Evolutionary conservation across 352 stramenopile genomes (phyloP).

Genomic region (Phytophthora pini): DNA sequence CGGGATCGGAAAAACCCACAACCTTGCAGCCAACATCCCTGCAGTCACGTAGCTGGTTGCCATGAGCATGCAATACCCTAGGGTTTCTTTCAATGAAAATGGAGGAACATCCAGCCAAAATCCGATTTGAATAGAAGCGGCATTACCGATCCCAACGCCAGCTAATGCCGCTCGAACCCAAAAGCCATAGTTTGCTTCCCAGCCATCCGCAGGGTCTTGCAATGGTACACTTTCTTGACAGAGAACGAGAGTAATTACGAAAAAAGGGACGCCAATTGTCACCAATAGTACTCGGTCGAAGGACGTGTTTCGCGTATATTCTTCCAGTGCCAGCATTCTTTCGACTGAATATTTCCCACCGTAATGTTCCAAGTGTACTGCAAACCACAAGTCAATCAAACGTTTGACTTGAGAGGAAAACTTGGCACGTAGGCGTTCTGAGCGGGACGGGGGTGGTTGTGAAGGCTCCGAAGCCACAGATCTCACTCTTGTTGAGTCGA

Average conservation of each 20-base stretch:
- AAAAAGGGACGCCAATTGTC: constrained; percentile 10
- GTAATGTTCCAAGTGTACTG: constrained; percentile 19
- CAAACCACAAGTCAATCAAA: constrained; percentile 8
- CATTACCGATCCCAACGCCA: constrained; percentile 19
- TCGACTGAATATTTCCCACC: constrained; percentile 34
- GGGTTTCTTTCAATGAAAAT: constrained; percentile 12
- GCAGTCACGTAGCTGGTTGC: constrained; percentile 12
- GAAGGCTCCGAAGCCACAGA: background rate
- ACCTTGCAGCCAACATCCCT: constrained; percentile 15
- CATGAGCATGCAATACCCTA: constrained; percentile 13
- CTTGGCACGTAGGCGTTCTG: background rate
- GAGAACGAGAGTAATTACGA: constrained; percentile 18
- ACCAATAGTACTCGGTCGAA: constrained; percentile 19
- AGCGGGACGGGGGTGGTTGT: background rate
- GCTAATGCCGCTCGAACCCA: constrained; percentile 24
- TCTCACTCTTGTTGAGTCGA: background rate
- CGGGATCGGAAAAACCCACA: constrained; percentile 29
- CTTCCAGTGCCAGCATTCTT: constrained; percentile 31
- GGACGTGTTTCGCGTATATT: constrained; percentile 23
- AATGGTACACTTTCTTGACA: constrained; percentile 30
- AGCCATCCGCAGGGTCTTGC: constrained; percentile 25
- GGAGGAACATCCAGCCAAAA: constrained; percentile 23
- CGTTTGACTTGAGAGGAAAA: background rate
- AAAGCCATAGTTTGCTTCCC: constrained; percentile 28
- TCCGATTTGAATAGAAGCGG: constrained; percentile 11